Percentiles rank a stretch among this genome's conserved stretches.
phyloP scores from a whole-genome alignment of 345 rosid species.

The Eucalyptus globulus region DNA sequence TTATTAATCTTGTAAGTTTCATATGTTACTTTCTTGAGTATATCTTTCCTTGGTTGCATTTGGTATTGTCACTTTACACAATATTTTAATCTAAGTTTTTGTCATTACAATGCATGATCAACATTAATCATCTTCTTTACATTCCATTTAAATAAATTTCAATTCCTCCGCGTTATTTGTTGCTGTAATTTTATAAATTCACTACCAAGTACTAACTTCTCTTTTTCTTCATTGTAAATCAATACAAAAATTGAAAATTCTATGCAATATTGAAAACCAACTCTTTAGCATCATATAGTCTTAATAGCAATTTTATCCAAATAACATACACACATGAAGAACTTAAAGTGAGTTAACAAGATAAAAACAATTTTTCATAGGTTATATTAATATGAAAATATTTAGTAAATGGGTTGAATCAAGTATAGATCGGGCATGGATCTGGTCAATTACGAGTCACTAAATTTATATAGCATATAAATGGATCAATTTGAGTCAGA shows the following conservation, averaged over 20 bases:
- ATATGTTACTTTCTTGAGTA: background rate
- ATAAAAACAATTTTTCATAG: too few relatives aligned
- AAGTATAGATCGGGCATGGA: too few relatives aligned
- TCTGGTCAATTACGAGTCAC: too few relatives aligned
- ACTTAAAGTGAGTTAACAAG: too few relatives aligned
- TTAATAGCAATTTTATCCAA: too few relatives aligned
- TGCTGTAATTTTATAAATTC: background rate
- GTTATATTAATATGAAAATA: too few relatives aligned
- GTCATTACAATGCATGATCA: background rate
- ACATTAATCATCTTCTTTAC: background rate
- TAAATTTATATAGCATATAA: too few relatives aligned
- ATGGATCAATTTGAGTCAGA: too few relatives aligned
- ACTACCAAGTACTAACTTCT: background rate
- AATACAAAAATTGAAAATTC: background rate
- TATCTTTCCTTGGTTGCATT: background rate
- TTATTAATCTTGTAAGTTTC: background rate
- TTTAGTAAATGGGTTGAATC: too few relatives aligned
- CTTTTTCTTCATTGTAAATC: background rate
- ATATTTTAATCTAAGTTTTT: background rate
- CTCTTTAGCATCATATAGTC: background rate
- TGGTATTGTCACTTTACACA: background rate
- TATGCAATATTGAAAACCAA: background rate
- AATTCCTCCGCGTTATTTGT: background rate
- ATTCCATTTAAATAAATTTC: background rate
- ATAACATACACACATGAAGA: too few relatives aligned